Conservation (phyloP, 2,329 filamentous ascomycete genomes). For the Neoscytalidium dimidiatum region DNA sequence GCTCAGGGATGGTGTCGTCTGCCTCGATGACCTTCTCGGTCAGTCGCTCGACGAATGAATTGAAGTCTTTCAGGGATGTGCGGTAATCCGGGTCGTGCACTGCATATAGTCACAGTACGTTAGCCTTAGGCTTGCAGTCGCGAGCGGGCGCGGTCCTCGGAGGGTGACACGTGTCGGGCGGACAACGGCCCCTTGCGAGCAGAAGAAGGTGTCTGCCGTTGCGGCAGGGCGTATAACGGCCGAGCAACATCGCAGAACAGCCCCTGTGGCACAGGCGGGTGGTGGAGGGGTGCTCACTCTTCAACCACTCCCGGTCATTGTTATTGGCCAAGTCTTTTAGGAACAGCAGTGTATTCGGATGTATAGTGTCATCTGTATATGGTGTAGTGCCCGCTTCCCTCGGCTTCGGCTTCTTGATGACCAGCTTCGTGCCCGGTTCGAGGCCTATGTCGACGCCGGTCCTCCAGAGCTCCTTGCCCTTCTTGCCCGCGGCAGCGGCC, state of each 20-base stretch:
- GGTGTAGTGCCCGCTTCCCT: slow-evolving; percentile 59
- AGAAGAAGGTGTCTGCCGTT: not conserved
- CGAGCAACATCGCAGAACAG: not conserved
- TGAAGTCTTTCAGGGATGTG: slow-evolving; percentile 76
- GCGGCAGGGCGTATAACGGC: not conserved
- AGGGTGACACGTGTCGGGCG: slow-evolving; percentile 15
- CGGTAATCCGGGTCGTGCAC: slow-evolving; percentile 81
- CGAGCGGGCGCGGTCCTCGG: not conserved
- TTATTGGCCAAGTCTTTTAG: slow-evolving; percentile 60
- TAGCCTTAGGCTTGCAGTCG: slow-evolving; percentile 9
- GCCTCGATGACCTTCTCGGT: slow-evolving; percentile 69
- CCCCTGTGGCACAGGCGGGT: not conserved
- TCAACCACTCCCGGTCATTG: slow-evolving; percentile 65
- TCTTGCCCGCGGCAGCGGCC: slow-evolving; percentile 20
- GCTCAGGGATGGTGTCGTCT: slow-evolving; percentile 82
- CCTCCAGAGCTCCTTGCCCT: slow-evolving; percentile 57
- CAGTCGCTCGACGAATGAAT: slow-evolving; percentile 72
- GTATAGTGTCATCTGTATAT: slow-evolving; percentile 59
- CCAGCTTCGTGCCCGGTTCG: slow-evolving; percentile 60
- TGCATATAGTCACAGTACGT: slow-evolving; percentile 37
- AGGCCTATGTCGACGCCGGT: slow-evolving; percentile 57
- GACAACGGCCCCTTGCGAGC: slow-evolving; percentile 6
- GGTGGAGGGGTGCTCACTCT: slow-evolving; percentile 48
- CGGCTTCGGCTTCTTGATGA: slow-evolving; percentile 66
- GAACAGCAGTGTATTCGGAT: slow-evolving; percentile 66